phyloP scores from a whole-genome alignment of 2,329 filamentous ascomycete species.

The Colletotrichum tropicicola region DNA sequence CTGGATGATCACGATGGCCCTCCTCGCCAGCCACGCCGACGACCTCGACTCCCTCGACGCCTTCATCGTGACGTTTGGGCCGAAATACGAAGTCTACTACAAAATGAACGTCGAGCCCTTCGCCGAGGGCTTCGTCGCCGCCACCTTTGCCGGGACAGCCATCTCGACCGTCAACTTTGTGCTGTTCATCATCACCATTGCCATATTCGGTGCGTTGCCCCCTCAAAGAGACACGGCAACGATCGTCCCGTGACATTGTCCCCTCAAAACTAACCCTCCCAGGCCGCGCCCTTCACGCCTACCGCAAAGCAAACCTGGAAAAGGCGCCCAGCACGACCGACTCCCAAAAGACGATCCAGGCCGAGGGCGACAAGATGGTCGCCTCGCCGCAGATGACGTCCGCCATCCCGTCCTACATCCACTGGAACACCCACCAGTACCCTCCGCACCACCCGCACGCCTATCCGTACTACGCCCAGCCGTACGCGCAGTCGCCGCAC shows the following conservation, averaged over 20 bases:
- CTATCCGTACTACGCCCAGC: slow-evolving; percentile 28
- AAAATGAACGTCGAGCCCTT: slow-evolving; percentile 26
- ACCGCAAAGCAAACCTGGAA: slow-evolving; percentile 21
- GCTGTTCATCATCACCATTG: slow-evolving; percentile 29
- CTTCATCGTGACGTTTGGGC: slow-evolving; percentile 26
- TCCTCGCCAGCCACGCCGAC: slow-evolving; percentile 31
- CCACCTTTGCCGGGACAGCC: slow-evolving; percentile 30
- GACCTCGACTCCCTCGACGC: slow-evolving; percentile 31
- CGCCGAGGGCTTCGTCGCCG: slow-evolving; percentile 28
- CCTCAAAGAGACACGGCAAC: neutral
- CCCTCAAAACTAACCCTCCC: neutral
- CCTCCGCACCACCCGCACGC: slow-evolving; percentile 24
- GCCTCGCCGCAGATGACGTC: slow-evolving; percentile 31
- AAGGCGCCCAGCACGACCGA: slow-evolving; percentile 26
- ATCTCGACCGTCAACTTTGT: slow-evolving; percentile 25
- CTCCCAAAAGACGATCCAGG: slow-evolving; percentile 19
- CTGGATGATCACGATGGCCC: slow-evolving; percentile 31
- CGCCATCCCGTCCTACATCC: slow-evolving; percentile 24
- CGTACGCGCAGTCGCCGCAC: slow-evolving; percentile 26
- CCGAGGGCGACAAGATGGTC: slow-evolving; percentile 29
- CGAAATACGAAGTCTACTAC: slow-evolving; percentile 29
- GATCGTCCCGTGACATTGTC: neutral
- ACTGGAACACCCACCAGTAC: slow-evolving; percentile 24
- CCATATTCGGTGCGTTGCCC: slow-evolving; percentile 23
- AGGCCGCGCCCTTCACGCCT: slow-evolving; percentile 30